Percentiles rank a stretch among this genome's conserved stretches.
Evolutionary conservation across 2,329 filamentous ascomycete genomes (phyloP).

Genomic region (Bipolaris sorokiniana): DNA sequence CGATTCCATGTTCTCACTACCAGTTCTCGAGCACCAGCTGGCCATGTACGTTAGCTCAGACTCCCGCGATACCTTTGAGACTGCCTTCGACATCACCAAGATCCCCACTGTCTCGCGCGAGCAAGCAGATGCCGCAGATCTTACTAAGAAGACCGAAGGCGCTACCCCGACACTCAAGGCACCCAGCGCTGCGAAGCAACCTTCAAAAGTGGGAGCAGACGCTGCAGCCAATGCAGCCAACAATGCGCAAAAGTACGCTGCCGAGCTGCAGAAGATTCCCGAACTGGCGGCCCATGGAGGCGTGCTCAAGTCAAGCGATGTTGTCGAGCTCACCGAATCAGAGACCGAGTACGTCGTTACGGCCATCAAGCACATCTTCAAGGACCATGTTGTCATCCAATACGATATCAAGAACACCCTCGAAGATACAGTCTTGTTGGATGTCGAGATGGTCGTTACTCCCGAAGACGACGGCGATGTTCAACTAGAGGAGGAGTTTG

Average conservation of each 20-base stretch:
- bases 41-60: slow-evolving; percentile 97
- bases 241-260: slow-evolving; percentile 84
- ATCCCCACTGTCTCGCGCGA: slow-evolving; percentile 94
- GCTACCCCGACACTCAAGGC: slow-evolving; percentile 93
- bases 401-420: slow-evolving; percentile 98
- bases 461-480: slow-evolving; percentile 83
- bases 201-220: slow-evolving; percentile 71
- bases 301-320: slow-evolving; percentile 86
- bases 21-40: slow-evolving; percentile 94
- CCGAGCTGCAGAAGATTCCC: slow-evolving; percentile 85
- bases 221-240: slow-evolving; percentile 77
- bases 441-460: slow-evolving; percentile 71
- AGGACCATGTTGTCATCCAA: slow-evolving; percentile 92
- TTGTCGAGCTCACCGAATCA: slow-evolving; percentile 90
- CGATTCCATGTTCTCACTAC: slow-evolving; percentile 93
- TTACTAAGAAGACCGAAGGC: slow-evolving; percentile 95
- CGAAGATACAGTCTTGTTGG: slow-evolving; percentile 68
- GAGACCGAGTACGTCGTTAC: slow-evolving; percentile 97
- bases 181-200: slow-evolving; percentile 79
- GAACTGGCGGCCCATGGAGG: slow-evolving; percentile 89
- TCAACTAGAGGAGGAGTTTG: slow-evolving; percentile 80
- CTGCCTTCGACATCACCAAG: slow-evolving; percentile 86
- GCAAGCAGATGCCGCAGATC: slow-evolving; percentile 93
- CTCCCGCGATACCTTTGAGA: slow-evolving; percentile 81
- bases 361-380: slow-evolving; percentile 96